Conservation (phyloP, 2,329 filamentous ascomycete species). For the Cladosporium velox region DNA sequence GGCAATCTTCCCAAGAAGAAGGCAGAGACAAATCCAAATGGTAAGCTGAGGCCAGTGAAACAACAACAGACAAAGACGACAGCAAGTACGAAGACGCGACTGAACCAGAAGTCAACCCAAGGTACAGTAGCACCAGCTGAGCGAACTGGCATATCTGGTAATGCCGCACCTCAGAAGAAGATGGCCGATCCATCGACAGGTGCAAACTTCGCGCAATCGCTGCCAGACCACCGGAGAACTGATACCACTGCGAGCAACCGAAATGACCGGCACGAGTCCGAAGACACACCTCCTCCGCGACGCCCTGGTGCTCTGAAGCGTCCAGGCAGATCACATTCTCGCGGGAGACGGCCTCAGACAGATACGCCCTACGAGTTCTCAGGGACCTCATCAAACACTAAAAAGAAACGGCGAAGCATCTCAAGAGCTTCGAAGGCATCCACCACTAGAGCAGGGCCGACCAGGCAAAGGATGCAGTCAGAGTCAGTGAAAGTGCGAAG, state of each 20-base stretch:
- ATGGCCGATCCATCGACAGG: background rate
- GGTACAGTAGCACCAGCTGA: background rate
- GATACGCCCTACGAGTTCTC: background rate
- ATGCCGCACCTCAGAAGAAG: background rate
- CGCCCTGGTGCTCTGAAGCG: slow-evolving; percentile 11
- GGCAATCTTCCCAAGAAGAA: background rate
- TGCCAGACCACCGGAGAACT: background rate
- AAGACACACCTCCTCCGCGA: background rate
- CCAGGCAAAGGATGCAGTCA: slow-evolving; percentile 15
- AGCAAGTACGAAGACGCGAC: background rate
- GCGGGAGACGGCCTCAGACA: background rate
- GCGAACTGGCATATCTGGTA: background rate
- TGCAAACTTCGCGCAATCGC: background rate
- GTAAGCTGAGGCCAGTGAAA: slow-evolving; percentile 1
- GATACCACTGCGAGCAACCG: background rate
- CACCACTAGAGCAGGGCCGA: background rate
- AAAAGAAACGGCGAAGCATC: background rate
- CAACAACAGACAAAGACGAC: background rate
- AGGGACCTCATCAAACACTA: background rate
- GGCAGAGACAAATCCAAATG: background rate
- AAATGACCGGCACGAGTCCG: background rate
- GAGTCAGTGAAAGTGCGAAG: background rate
- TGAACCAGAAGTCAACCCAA: background rate
- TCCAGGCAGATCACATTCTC: background rate
- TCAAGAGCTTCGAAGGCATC: background rate